Conservation (phyloP, 495 filamentous ascomycete species). For the Xylaria scruposa region DNA sequence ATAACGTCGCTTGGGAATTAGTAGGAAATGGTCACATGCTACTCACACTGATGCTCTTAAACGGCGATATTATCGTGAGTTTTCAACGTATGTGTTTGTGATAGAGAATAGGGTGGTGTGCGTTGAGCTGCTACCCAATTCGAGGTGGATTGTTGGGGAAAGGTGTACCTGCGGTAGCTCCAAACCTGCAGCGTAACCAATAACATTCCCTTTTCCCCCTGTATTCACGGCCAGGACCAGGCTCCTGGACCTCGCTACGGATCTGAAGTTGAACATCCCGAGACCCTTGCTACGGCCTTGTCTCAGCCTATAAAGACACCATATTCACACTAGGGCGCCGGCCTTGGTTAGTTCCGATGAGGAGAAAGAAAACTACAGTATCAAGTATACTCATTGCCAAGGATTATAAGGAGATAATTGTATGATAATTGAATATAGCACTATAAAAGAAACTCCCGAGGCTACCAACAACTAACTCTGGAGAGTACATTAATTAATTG, state of each 20-base stretch:
- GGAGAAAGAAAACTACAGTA: neutral
- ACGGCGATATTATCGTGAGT: neutral
- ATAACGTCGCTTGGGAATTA: conserved; percentile 22
- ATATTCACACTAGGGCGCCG: neutral
- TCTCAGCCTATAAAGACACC: conserved; percentile 4
- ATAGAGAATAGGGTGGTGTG: neutral
- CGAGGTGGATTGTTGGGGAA: neutral
- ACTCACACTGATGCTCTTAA: neutral
- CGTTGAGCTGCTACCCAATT: neutral
- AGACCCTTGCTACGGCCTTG: neutral
- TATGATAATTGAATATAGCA: neutral
- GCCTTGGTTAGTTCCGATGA: neutral
- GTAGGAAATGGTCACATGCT: conserved; percentile 8
- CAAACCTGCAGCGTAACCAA: neutral
- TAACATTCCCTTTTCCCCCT: neutral
- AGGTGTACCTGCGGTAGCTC: neutral
- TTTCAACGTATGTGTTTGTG: neutral
- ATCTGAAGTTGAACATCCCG: neutral
- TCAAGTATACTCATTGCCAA: neutral
- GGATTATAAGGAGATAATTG: neutral
- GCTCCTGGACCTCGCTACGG: conserved; percentile 12
- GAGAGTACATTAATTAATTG: neutral
- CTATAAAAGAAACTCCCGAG: neutral
- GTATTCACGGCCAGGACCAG: neutral
- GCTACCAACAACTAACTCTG: neutral